Evolutionary conservation across 495 filamentous ascomycete genomes (phyloP).

Genomic region (Podospora pseudocomata): DNA sequence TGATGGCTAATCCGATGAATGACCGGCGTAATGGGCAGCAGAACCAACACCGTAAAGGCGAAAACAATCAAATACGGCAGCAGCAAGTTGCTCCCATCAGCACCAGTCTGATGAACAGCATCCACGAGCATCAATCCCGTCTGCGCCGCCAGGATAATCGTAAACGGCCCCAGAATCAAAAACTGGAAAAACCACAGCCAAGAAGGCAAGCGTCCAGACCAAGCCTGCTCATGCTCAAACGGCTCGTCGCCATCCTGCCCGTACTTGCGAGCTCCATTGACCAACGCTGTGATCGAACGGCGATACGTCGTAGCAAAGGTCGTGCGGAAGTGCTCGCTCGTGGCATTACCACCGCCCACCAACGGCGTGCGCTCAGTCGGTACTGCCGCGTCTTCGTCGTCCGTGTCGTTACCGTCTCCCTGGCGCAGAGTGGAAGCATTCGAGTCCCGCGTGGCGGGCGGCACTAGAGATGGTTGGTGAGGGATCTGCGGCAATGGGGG

Average conservation of each 20-base stretch:
- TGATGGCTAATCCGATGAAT: slow-evolving; percentile 83
- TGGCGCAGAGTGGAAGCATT: slow-evolving; percentile 6
- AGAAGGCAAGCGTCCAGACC: slow-evolving; percentile 72
- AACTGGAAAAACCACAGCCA: slow-evolving; percentile 89
- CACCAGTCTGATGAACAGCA: slow-evolving; percentile 72
- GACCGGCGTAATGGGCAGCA: slow-evolving; percentile 79
- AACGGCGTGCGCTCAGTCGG: slow-evolving; percentile 79
- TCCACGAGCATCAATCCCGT: slow-evolving; percentile 69
- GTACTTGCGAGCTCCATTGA: slow-evolving; percentile 31
- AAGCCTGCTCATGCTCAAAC: slow-evolving; percentile 77
- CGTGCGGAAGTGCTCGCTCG: slow-evolving; percentile 49
- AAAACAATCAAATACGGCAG: slow-evolving; percentile 68
- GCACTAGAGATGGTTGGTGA: slow-evolving; percentile 17
- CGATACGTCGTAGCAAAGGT: slow-evolving; percentile 70
- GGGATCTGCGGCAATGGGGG: slow-evolving; percentile 25
- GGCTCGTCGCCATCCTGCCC: slow-evolving; percentile 36
- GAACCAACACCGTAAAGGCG: slow-evolving; percentile 61
- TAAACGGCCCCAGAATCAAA: slow-evolving; percentile 71
- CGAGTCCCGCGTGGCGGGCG: slow-evolving; percentile 19
- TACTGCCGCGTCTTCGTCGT: slow-evolving; percentile 49
- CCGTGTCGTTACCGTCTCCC: slow-evolving; percentile 29
- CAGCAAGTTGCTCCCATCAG: slow-evolving; percentile 66
- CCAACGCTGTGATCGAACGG: slow-evolving; percentile 43
- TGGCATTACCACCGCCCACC: slow-evolving; percentile 41
- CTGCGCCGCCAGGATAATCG: slow-evolving; percentile 69